phyloP scores from a whole-genome alignment of 257 asterid species.

The Jaltomata sinuosa region DNA sequence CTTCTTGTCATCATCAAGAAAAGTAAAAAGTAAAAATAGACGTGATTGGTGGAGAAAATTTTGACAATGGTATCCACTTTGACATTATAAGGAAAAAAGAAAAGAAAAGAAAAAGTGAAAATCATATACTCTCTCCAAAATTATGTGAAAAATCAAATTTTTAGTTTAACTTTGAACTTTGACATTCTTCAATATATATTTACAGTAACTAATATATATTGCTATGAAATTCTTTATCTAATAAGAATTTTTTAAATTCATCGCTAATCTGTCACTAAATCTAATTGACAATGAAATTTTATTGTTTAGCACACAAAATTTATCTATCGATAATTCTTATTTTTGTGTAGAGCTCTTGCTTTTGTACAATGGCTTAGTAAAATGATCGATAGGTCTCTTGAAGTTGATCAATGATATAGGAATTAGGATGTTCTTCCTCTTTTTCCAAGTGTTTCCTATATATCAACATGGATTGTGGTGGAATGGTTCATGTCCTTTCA shows the following conservation, averaged over 20 bases:
- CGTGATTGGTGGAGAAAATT: neutral
- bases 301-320: neutral
- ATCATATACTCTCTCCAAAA: neutral
- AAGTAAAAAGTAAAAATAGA: neutral
- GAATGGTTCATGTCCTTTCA: accelerated
- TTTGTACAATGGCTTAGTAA: neutral
- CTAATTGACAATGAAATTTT: neutral
- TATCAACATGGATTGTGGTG: neutral
- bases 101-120: neutral
- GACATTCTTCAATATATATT: neutral
- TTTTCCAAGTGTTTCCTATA: neutral
- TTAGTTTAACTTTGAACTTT: neutral
- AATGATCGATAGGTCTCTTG: neutral
- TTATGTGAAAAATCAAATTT: neutral
- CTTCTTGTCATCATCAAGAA: neutral
- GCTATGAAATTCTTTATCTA: neutral
- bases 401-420: neutral
- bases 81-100: neutral
- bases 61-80: neutral
- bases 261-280: accelerated
- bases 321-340: neutral
- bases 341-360: accelerated
- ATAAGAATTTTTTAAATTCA: neutral
- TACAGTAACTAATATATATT: neutral
- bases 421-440: neutral